These are phyloP conservation scores for Leptodermis oblonga DNA, from an alignment of 257 asterid genomes.

Conservation along the genomic window DNA sequence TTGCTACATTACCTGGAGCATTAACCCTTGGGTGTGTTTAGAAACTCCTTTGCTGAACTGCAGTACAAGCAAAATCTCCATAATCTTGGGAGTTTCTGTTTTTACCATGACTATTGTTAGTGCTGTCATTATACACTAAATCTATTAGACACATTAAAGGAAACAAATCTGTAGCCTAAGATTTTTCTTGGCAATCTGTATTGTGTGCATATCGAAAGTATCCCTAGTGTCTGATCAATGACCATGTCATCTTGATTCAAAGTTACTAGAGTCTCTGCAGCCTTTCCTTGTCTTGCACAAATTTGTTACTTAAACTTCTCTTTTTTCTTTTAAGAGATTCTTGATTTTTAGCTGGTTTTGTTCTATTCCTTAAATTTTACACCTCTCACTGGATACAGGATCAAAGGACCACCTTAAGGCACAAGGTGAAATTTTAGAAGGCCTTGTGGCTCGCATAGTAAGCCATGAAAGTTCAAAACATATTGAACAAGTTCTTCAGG, in stretches of 20 bases:
- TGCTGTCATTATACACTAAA: too few relatives aligned
- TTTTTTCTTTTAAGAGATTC: not conserved
- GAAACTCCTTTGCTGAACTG: too few relatives aligned
- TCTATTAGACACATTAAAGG: not conserved
- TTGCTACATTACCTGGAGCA: not conserved
- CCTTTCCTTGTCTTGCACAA: not conserved
- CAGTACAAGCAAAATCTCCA: too few relatives aligned
- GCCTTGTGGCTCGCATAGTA: constrained; percentile 91
- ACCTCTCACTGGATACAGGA: constrained; percentile 41
- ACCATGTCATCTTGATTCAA: not conserved
- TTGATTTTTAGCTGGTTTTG: not conserved
- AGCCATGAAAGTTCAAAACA: constrained; percentile 73
- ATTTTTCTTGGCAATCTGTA: not conserved
- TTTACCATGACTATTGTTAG: too few relatives aligned
- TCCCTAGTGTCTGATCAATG: not conserved
- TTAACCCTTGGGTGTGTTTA: too few relatives aligned
- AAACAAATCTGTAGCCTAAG: not conserved
- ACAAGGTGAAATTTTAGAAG: constrained; percentile 99
- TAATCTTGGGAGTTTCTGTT: too few relatives aligned
- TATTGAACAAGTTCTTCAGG: constrained; percentile 70
- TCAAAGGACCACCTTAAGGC: constrained; percentile 78
- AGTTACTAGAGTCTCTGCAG: not conserved
- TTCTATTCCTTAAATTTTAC: not conserved
- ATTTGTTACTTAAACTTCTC: not conserved
- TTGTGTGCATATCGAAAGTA: not conserved